A percentile compares a stretch with the other conserved stretches of the same genome.
Conservation (phyloP, 306 rosid genomes). For the Aeschynomene evenia region DNA sequence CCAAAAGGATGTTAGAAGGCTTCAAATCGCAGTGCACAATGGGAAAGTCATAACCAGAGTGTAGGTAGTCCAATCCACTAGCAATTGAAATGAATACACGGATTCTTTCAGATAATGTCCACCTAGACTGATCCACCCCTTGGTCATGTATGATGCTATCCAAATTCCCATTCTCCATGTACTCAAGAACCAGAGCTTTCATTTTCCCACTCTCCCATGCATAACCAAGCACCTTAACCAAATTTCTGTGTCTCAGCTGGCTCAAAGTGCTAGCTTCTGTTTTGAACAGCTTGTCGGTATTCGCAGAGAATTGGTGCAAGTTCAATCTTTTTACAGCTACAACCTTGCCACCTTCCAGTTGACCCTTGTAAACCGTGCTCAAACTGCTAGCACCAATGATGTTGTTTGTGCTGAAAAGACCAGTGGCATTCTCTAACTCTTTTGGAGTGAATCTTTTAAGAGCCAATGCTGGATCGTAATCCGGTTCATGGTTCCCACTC, state of each 20-base stretch:
- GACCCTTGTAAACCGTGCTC: conserved; percentile 87
- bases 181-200: conserved; percentile 78
- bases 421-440: conserved; percentile 68
- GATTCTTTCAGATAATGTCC: conserved; percentile 62
- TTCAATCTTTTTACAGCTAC: conserved; percentile 74
- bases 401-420: conserved; percentile 47
- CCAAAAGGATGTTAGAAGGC: conserved; percentile 85
- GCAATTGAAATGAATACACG: conserved; percentile 61
- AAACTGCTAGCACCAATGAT: conserved; percentile 69
- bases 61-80: conserved; percentile 77
- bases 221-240: conserved; percentile 82
- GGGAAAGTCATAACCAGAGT: conserved; percentile 68
- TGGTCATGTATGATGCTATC: conserved; percentile 60
- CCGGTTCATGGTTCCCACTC: conserved; percentile 42
- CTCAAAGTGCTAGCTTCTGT: conserved; percentile 68
- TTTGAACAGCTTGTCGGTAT: conserved; percentile 63
- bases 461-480: conserved; percentile 33
- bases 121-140: conserved; percentile 44
- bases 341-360: conserved; percentile 48
- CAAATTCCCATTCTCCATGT: conserved; percentile 84
- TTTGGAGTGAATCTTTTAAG: conserved; percentile 61
- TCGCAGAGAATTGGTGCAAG: conserved; percentile 57
- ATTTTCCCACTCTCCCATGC: conserved; percentile 82
- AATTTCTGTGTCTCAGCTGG: conserved; percentile 79
- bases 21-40: conserved; percentile 84